A percentile compares a stretch with the other conserved stretches of the same genome.
These are phyloP conservation scores for Aegilops tauschii DNA, from an alignment of 176 grass and related monocot species.

Conservation along the genomic window DNA sequence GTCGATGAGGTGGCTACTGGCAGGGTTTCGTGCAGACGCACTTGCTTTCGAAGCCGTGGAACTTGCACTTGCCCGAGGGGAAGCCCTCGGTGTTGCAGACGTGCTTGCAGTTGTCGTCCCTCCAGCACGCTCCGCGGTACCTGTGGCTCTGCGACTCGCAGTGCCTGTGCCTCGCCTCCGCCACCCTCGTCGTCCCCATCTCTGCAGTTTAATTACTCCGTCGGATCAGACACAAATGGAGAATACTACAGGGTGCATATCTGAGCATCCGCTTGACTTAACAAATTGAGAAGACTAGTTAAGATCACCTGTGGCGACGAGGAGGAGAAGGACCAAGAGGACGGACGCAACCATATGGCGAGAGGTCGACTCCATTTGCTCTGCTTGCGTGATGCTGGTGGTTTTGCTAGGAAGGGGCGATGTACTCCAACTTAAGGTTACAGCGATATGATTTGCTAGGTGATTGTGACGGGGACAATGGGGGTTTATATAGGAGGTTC, in stretches of 20 bases:
- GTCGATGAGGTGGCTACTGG: not conserved
- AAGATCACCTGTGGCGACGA: conserved; percentile 42
- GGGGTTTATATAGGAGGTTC: conserved; percentile 28
- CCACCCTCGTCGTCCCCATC: conserved; percentile 42
- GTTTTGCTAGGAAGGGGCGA: not conserved
- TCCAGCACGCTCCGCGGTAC: conserved; percentile 49
- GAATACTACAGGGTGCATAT: no score
- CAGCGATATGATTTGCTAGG: not conserved
- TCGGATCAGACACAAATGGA: not conserved
- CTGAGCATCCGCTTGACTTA: not conserved
- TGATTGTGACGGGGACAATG: not conserved
- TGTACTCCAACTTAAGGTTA: not conserved
- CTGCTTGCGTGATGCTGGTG: not conserved
- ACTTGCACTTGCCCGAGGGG: conserved; percentile 39
- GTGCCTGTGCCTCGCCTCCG: conserved; percentile 54
- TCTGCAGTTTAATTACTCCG: conserved; percentile 1
- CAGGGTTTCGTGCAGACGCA: conserved; percentile 69
- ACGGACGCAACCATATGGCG: conserved; percentile 31
- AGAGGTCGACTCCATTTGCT: conserved; percentile 27
- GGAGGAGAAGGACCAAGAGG: conserved; percentile 44
- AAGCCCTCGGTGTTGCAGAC: conserved; percentile 71
- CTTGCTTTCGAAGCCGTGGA: conserved; percentile 29
- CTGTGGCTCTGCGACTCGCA: conserved; percentile 66
- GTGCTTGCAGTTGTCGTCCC: conserved; percentile 31
- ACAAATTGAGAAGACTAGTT: not conserved